A percentile compares a stretch with the other conserved stretches of the same genome.
Conservation (phyloP, 345 rosid genomes). For the Noccaea caerulescens region DNA sequence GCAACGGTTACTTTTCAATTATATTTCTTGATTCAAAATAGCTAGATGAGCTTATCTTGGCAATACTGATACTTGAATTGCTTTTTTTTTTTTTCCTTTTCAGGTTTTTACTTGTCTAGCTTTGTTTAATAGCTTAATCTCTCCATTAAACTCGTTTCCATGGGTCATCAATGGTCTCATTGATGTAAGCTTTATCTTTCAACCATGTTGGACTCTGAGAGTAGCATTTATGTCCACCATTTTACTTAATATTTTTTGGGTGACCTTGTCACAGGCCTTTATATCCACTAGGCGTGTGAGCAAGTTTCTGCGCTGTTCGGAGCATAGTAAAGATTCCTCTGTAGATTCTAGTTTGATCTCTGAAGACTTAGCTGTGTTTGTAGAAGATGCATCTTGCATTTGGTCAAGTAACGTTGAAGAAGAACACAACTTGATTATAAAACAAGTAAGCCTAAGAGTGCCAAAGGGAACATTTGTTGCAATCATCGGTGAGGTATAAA, state of each 20-base stretch:
- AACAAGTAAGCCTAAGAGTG: constrained; percentile 59
- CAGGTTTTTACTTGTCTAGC: constrained; percentile 98
- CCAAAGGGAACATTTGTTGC: constrained; percentile 74
- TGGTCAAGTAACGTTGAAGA: constrained; percentile 65
- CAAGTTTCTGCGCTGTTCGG: constrained; percentile 75
- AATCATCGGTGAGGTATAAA: constrained; percentile 78
- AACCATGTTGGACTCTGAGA: constrained; percentile 22
- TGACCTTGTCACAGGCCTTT: constrained; percentile 59
- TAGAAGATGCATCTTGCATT: constrained; percentile 68
- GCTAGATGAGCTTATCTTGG: not conserved
- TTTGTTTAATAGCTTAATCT: constrained; percentile 78
- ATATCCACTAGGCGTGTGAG: constrained; percentile 83
- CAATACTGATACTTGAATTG: constrained; percentile 1
- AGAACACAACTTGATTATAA: constrained; percentile 54
- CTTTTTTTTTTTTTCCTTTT: constrained; percentile 2
- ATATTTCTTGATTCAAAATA: not conserved
- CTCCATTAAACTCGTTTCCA: constrained; percentile 94
- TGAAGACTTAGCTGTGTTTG: constrained; percentile 55
- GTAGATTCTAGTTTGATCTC: constrained; percentile 43
- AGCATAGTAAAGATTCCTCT: constrained; percentile 45
- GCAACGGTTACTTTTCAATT: constrained; percentile 65
- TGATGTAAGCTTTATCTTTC: constrained; percentile 67
- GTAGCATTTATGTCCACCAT: constrained; percentile 5
- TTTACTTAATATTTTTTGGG: constrained; percentile 24
- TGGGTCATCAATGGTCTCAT: constrained; percentile 97